Evolutionary conservation across 495 filamentous ascomycete species (phyloP), one percentile per base, ranked within the genome.

Genomic region (Trichocladium uniseriatum): DNA sequence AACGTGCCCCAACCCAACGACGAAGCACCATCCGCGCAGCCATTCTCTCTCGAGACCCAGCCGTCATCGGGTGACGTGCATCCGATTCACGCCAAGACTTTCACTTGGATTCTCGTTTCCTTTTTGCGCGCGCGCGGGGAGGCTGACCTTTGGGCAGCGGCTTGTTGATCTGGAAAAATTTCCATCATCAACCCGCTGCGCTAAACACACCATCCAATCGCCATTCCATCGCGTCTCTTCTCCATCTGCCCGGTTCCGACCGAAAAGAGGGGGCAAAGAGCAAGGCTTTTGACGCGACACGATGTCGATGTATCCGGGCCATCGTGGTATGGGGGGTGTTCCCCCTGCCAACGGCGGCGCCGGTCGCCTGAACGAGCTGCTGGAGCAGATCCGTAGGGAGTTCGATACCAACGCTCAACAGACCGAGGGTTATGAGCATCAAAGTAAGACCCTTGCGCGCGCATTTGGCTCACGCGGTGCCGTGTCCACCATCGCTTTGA

Each of bases 261-360:
- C 13, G 34, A 6, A 10, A 31, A 11, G 34, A 44, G 40, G 15
- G 31, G 21, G 31, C 5, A 42, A 35, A 35, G 14, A 21, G n/a
- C 19, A 9, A 31, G 1, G 1, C 13, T 18, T 45, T 28, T 34
- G 40, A 51, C 29, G 19, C 27, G 38, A 41, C 48, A 55, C 43
- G 15, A 82, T 81, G 79, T 79, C 75, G 50, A 95, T 98, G 90
- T 95, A 97, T 65, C 87, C 84, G 70, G 74, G 84, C 52, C 87
- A 90, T 73, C 87, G 89, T 64, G 85, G 83, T 57, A 81, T 94
- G 76, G 83, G 82, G 58, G 80, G 83, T 19, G 60, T 57, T 14
- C 66, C 65, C 46, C 59, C 69, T 50, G 65, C 64, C 57, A 83
- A 81, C 72, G 48, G 45, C 39, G 46, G 46, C 76, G 76, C 43